phyloP scores from a whole-genome alignment of 805 yeast species.

The Blastobotrys terrestris region DNA sequence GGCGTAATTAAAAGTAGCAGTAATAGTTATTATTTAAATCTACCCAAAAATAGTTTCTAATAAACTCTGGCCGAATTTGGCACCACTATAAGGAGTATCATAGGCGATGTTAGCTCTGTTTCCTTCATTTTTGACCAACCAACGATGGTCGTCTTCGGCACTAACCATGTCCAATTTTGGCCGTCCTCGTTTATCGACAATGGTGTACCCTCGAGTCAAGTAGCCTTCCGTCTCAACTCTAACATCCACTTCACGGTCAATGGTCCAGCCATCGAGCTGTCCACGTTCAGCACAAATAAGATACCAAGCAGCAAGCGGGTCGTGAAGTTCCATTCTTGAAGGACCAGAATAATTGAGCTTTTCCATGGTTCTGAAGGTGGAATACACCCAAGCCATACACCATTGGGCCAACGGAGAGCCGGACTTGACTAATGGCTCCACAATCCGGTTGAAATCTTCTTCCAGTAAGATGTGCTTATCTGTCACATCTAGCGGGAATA shows the following conservation, averaged over 20 bases:
- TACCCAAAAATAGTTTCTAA: conserved; percentile 16
- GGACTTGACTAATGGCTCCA: conserved; percentile 12
- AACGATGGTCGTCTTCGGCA: conserved; percentile 12
- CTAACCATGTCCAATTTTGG: conserved; percentile 11
- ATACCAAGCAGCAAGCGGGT: conserved; percentile 36
- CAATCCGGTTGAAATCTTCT: conserved; percentile 15
- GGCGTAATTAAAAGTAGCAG: too few species aligned
- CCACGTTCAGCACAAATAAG: conserved; percentile 20
- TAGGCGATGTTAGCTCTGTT: conserved; percentile 21
- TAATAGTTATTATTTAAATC: too few species aligned
- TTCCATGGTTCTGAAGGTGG: conserved; percentile 23
- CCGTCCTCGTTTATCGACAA: conserved; percentile 32
- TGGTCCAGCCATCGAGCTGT: conserved; percentile 14
- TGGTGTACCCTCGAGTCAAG: conserved; percentile 34
- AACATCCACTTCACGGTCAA: conserved; percentile 26
- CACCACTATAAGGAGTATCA: conserved; percentile 19
- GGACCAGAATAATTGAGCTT: conserved; percentile 18
- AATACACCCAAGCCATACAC: conserved; percentile 30
- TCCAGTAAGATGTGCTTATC: conserved; percentile 25
- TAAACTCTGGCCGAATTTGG: conserved; percentile 17
- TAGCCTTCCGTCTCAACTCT: conserved; percentile 36
- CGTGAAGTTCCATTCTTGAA: conserved; percentile 22
- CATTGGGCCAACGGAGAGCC: conserved; percentile 31
- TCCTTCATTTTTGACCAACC: conserved; percentile 22
- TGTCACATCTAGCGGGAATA: conserved; percentile 37